phyloP scores from a whole-genome alignment of 1,139 yeast genomes.

The Yamadazyma atlantica region DNA sequence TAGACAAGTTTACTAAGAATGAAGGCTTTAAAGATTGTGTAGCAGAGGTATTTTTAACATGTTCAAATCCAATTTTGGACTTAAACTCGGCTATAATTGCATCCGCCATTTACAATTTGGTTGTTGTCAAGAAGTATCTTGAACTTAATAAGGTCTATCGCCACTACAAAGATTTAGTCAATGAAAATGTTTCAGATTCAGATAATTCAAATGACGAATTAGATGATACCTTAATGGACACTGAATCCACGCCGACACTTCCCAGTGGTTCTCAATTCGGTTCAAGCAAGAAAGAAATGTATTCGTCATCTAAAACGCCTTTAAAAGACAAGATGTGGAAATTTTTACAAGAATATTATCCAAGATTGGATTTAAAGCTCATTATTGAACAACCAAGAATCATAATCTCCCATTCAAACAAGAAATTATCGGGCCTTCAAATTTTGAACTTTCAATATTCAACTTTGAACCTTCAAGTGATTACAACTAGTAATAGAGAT shows the following conservation, averaged over 20 bases:
- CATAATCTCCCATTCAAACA: constrained; percentile 31
- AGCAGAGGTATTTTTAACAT: constrained; percentile 40
- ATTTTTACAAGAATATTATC: constrained; percentile 44
- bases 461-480: constrained; percentile 35
- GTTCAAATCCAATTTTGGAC: constrained; percentile 50
- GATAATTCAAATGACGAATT: constrained; percentile 8
- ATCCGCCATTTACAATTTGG: constrained; percentile 36
- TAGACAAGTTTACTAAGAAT: constrained; percentile 36
- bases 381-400: constrained; percentile 46
- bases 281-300: background rate
- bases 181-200: constrained; percentile 7
- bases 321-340: constrained; percentile 16
- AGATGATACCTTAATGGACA: constrained; percentile 8
- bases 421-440: constrained; percentile 21
- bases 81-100: constrained; percentile 48
- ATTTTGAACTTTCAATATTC: constrained; percentile 39
- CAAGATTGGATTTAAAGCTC: constrained; percentile 39
- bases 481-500: constrained; percentile 34
- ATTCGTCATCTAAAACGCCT: constrained; percentile 6
- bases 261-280: background rate
- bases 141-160: constrained; percentile 23
- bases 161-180: constrained; percentile 11
- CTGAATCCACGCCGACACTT: background rate
- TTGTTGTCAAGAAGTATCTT: constrained; percentile 30
- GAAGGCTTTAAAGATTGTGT: constrained; percentile 39